Evolutionary conservation across 306 rosid genomes (phyloP), one percentile per base, ranked within the genome.

Genomic region (Cucumis hystrix): DNA sequence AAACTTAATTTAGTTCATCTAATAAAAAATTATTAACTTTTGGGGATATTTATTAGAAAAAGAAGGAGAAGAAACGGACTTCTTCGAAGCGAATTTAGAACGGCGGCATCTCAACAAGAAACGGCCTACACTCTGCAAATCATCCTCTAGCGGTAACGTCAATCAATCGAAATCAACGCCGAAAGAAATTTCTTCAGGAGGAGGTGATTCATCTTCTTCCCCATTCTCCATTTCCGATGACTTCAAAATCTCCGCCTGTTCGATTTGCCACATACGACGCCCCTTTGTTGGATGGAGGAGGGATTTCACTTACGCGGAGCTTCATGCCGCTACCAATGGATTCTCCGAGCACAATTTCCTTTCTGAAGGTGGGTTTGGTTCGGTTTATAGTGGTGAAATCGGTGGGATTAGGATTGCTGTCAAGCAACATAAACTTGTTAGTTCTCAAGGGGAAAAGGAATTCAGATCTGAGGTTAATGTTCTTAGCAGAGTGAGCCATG

Each of bases 301-400:
- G 83, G 93, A 94, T 69, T 94, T 90, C 81, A 87, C 83, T 67
- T 86, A 85, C 64, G 64, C 82, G 16, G 97, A 91, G 52, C 87
- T 94, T 33, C 76, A 30, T 1, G 68, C 68, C 18, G 93, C 94
- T 43, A 94, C 98, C 39, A 21, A 76, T 2, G 87, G 91, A 40
- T 90, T 91, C 80, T 84, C 97, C 18, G 28, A 45, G 0, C 81
- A 70, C 68, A 93, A 88, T 70, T 94, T 77, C 75, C 70, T 94
- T 56, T 91, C 97, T 3, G 96, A 94, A 89, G 98, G 98, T 5
- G 98, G 98, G 17, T 91, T 87, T 78, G 98, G 98, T 74, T 79
- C 86, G 7, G 97, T 91, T 20, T 91, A 77, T 79, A 87, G 33
- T 77, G 98, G 97, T 25, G 76, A 84, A 33, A 17, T 90, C 6